Evolutionary conservation across 495 filamentous ascomycete species (phyloP).

Genomic region (Schizothecium vesticola): DNA sequence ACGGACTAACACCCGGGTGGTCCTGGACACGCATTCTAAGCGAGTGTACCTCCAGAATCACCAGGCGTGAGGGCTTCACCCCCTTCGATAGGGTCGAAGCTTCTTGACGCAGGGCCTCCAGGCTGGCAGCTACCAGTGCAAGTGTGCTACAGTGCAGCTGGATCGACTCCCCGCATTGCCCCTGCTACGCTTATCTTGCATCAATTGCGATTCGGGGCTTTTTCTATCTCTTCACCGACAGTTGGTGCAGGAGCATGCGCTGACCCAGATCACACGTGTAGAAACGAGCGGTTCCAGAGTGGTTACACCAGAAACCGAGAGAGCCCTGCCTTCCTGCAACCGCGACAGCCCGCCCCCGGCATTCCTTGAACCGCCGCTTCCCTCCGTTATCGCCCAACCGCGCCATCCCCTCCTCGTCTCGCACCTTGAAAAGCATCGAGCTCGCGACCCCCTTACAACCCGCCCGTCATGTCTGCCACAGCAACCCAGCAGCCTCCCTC

Average conservation of each 20-base stretch:
- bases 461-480: slow-evolving; percentile 35
- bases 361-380: neutral
- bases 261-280: slow-evolving; percentile 6
- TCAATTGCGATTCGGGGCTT: neutral
- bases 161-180: neutral
- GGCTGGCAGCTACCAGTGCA: no score
- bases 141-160: neutral
- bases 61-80: slow-evolving; percentile 11
- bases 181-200: slow-evolving; percentile 23
- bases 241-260: slow-evolving; percentile 15
- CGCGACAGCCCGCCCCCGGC: slow-evolving; percentile 7
- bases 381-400: slow-evolving; percentile 8
- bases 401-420: neutral
- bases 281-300: slow-evolving; percentile 1
- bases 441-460: neutral
- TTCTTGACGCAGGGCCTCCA: neutral
- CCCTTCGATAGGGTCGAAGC: slow-evolving; percentile 5
- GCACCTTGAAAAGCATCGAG: neutral
- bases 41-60: slow-evolving; percentile 8
- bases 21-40: slow-evolving; percentile 5
- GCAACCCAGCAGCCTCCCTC: slow-evolving; percentile 50
- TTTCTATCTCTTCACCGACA: slow-evolving; percentile 22
- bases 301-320: slow-evolving; percentile 2
- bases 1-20: slow-evolving; percentile 5
- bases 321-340: no score